phyloP scores from a whole-genome alignment of 2,329 filamentous ascomycete species.

The Botrytis elliptica region DNA sequence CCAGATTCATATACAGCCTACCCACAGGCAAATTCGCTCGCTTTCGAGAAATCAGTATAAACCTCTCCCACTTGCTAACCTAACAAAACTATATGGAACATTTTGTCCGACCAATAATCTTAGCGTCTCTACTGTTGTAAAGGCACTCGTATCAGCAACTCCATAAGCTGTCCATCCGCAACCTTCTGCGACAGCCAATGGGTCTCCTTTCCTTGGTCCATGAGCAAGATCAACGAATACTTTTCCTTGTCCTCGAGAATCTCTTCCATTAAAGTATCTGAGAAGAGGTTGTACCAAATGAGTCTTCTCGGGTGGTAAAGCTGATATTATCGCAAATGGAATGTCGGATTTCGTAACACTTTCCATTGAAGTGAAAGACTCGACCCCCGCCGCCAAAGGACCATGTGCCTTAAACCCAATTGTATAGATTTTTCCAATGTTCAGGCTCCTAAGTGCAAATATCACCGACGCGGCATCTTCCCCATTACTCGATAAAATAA shows the following conservation, averaged over 20 bases:
- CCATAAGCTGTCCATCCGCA: slow-evolving; percentile 79
- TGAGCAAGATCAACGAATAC: slow-evolving; percentile 79
- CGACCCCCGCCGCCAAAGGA: slow-evolving; percentile 63
- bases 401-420: slow-evolving; percentile 72
- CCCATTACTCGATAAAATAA: slow-evolving; percentile 70
- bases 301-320: slow-evolving; percentile 74
- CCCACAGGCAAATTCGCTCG: neutral
- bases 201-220: slow-evolving; percentile 63
- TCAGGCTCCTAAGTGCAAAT: slow-evolving; percentile 74
- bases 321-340: slow-evolving; percentile 80
- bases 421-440: slow-evolving; percentile 77
- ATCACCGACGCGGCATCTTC: slow-evolving; percentile 77
- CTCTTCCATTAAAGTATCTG: slow-evolving; percentile 56
- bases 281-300: slow-evolving; percentile 75
- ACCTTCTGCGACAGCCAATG: slow-evolving; percentile 66
- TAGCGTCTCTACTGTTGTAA: slow-evolving; percentile 80
- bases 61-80: slow-evolving; percentile 63
- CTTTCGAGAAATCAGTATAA: slow-evolving; percentile 42
- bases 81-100: slow-evolving; percentile 83
- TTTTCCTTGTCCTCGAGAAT: slow-evolving; percentile 46
- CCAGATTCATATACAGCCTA: neutral
- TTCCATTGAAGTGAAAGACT: slow-evolving; percentile 67
- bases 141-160: slow-evolving; percentile 75
- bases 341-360: slow-evolving; percentile 77
- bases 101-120: slow-evolving; percentile 80